Base-by-base conservation (phyloP, 495 filamentous ascomycete species). In the Tetracladium marchalianum region DNA sequence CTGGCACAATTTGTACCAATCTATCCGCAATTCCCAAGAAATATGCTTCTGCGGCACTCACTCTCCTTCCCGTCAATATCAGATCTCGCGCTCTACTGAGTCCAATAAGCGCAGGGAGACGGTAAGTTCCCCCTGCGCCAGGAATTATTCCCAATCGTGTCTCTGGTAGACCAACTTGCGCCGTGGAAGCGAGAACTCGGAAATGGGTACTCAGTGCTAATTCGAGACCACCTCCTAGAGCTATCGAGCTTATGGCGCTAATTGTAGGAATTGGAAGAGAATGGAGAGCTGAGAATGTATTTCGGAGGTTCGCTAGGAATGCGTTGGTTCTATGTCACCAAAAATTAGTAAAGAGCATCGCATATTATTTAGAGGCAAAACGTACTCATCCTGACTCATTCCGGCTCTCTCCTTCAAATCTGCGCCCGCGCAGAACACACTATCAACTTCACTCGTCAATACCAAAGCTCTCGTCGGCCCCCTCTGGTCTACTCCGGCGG, bases 111-210 rank as follows among this genome's bases (percentile, higher is more conserved):
- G 63, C 64, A 0, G 85, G 87, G 0, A 98, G 73, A 4, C 92
- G 80, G 60, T 85, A 89, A 0, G 89, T 95, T 13, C 92, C 92
- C 5, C 92, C 92, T 0, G 92, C 93, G 36, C 92, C 92, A 5
- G 92, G 92, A 47, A 97, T 83, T 56, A 98, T 97, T 17, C 82
- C 92, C 1, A 98, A 74, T 0, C 87, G 68, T 0, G 92, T 96
- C 57, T 98, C 92, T 1, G 92, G 92, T 2, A 98, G 75, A 0
- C 77, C 90, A 45, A 98, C 78, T 38, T 70, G 66, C 17, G 84
- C 81, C 35, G 73, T 77, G 11, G 83, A 81, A 32, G 77, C 71
- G 52, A 95, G 78, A 44, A 98, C 80, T 46, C 92, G 85, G 55
- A 98, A 76, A 59, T 87, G 76, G 2, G 88, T 95, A 53, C 81